Base-by-base conservation (phyloP, 768 basidiomycete genomes). In the Phanerodontia chrysosporium region DNA sequence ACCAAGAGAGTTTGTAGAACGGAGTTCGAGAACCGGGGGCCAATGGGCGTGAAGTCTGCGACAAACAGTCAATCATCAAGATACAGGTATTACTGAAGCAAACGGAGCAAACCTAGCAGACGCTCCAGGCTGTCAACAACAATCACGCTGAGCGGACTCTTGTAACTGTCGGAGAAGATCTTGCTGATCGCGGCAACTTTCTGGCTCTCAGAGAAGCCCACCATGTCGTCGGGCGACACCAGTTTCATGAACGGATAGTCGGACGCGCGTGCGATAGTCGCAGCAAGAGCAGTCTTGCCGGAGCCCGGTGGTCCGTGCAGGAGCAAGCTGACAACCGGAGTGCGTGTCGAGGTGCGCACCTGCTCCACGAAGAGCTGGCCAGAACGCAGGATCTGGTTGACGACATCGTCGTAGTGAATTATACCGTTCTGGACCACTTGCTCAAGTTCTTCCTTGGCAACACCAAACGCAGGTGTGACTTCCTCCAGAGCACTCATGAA, bases 181-280 rank as follows among this genome's bases (percentile, higher is more conserved):
- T 95, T 98, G 70, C 84, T 90, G 69, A 99, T 91, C 2, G 94
- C 84, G 0, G 85, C 78, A 45, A 99, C 88, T 76, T 99, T 98
- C 72, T 95, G 92, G 14, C 80, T 73, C 71, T 98, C 97, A n/a
- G 87, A 85, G 72, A 84, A 95, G 8, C 97, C 97, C 61, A 98
- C 91, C 97, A 99, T 99, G 65, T 81, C 87, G 67, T 98, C 97
- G 0, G 97, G 93, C 2, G 95, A 92, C 58, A 98, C 85, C 39
- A 99, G 81, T 72, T 99, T 98, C 78, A 99, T 96, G 78, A 99
- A 99, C 0, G 97, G 97, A 74, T 87, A 99, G 63, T 88, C 79
- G n/a, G 96, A 98, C 25, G 83, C 83, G 74, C 92, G 87, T 1
- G 96, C 97, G 57, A 98, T 96, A 4, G 91, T 90, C 6, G 94